A percentile compares a stretch with the other conserved stretches of the same genome.
Evolutionary conservation across 441 rosid species (phyloP).

Genomic region (Gossypium davidsonii): DNA sequence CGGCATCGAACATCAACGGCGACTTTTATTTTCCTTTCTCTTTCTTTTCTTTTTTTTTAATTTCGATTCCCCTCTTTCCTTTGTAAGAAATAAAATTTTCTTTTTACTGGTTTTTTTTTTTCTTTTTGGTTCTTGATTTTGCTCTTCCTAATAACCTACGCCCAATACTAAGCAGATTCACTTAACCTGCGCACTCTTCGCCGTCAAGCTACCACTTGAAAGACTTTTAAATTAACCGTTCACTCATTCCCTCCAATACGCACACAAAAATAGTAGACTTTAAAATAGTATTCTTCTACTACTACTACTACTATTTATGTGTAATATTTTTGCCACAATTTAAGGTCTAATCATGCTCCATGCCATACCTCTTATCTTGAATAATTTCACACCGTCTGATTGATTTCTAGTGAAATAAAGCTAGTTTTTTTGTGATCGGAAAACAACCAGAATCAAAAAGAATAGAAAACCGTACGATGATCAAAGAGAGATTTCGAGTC

Average conservation of each 20-base stretch:
- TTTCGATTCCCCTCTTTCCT: background rate
- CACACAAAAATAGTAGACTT: background rate
- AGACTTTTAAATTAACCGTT: conserved; percentile 40
- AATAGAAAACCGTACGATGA: no score
- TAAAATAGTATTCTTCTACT: background rate
- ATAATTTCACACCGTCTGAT: no score
- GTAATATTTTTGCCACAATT: no score
- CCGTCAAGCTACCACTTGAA: conserved; percentile 44
- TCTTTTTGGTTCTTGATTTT: background rate
- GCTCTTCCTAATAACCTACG: conserved; percentile 34
- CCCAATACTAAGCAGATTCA: conserved; percentile 35
- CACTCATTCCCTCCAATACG: conserved; percentile 49
- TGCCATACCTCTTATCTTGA: no score
- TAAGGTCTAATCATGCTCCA: no score
- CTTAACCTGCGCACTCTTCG: conserved; percentile 67
- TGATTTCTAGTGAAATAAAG: no score
- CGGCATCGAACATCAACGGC: conserved; percentile 84
- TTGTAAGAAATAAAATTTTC: background rate
- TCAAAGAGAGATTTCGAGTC: no score
- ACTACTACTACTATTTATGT: no score
- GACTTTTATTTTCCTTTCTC: conserved; percentile 21
- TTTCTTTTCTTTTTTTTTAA: conserved; percentile 13
- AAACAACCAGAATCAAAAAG: no score
- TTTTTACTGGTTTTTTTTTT: background rate
- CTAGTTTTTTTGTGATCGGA: no score